Evolutionary conservation across 805 yeast species (phyloP).

Genomic region (Starmera pachycereana): DNA sequence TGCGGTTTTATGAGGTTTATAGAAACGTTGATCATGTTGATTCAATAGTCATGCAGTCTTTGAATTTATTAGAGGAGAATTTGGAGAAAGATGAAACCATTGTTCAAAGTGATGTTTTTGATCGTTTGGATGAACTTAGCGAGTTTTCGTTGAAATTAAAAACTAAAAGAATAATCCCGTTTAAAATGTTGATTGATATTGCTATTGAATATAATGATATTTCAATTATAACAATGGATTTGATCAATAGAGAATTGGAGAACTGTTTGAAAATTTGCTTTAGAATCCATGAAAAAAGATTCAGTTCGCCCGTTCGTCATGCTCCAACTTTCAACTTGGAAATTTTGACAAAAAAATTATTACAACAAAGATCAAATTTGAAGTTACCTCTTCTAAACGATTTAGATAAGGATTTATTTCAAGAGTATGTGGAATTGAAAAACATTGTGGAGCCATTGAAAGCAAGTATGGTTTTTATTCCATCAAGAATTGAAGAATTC

Average conservation of each 20-base stretch:
- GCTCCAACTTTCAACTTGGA: slow-evolving; percentile 27
- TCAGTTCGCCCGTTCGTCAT: slow-evolving; percentile 31
- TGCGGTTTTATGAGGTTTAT: slow-evolving; percentile 22
- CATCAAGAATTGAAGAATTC: slow-evolving; percentile 36
- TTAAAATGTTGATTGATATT: slow-evolving; percentile 27
- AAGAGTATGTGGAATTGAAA: slow-evolving; percentile 31
- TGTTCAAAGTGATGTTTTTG: slow-evolving; percentile 19
- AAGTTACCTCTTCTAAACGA: slow-evolving; percentile 29
- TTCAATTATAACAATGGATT: slow-evolving; percentile 27
- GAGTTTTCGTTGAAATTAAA: slow-evolving; percentile 15
- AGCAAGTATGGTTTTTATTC: slow-evolving; percentile 41
- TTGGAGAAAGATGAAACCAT: slow-evolving; percentile 12
- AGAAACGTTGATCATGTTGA: slow-evolving; percentile 25
- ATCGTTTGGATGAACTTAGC: slow-evolving; percentile 24
- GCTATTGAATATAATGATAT: slow-evolving; percentile 36
- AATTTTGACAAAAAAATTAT: slow-evolving; percentile 21
- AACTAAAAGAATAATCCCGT: slow-evolving; percentile 17
- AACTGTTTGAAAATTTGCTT: slow-evolving; percentile 25
- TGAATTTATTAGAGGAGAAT: slow-evolving; percentile 25
- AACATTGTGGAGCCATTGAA: slow-evolving; percentile 38
- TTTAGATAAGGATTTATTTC: slow-evolving; percentile 29
- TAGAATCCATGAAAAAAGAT: slow-evolving; percentile 27
- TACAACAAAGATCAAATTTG: slow-evolving; percentile 19
- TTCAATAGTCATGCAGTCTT: slow-evolving; percentile 21
- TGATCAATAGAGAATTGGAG: slow-evolving; percentile 30